Percentiles rank a stretch among this genome's conserved stretches.
phyloP scores from a whole-genome alignment of 2,329 filamentous ascomycete species.

The Bipolaris cookei region DNA sequence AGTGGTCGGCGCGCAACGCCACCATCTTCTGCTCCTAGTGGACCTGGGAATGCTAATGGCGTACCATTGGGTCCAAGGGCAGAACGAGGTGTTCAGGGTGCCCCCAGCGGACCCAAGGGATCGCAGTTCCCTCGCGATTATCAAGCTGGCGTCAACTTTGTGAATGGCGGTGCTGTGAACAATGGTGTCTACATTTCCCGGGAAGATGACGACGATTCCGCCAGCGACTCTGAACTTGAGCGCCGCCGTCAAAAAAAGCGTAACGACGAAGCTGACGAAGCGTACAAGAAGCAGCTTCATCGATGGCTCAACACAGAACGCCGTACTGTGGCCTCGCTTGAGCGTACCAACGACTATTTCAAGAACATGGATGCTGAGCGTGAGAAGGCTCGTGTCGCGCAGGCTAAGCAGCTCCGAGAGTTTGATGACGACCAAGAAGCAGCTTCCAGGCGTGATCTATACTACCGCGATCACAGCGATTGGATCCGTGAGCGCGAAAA shows the following conservation, averaged over 20 bases:
- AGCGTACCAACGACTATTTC: slow-evolving; percentile 83
- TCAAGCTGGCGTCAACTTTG: slow-evolving; percentile 79
- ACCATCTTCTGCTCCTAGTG: slow-evolving; percentile 60
- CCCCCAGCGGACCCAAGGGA: slow-evolving; percentile 73
- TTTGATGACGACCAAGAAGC: slow-evolving; percentile 92
- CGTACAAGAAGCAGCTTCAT: slow-evolving; percentile 83
- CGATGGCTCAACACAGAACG: slow-evolving; percentile 91
- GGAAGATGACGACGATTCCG: slow-evolving; percentile 86
- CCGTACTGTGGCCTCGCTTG: slow-evolving; percentile 80
- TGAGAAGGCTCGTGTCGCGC: slow-evolving; percentile 68
- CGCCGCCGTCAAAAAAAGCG: slow-evolving; percentile 72
- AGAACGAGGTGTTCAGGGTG: slow-evolving; percentile 71
- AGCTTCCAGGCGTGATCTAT: slow-evolving; percentile 73
- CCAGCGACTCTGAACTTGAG: slow-evolving; percentile 85
- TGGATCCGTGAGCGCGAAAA: slow-evolving; percentile 83
- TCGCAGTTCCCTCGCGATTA: slow-evolving; percentile 73
- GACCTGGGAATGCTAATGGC: slow-evolving; percentile 71
- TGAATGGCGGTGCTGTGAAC: slow-evolving; percentile 76
- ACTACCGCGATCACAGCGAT: slow-evolving; percentile 83
- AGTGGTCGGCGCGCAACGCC: slow-evolving; percentile 74
- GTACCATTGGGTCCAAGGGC: slow-evolving; percentile 75
- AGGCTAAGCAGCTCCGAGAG: slow-evolving; percentile 74
- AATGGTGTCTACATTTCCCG: slow-evolving; percentile 61
- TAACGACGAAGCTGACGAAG: slow-evolving; percentile 76
- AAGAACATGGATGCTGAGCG: slow-evolving; percentile 72